phyloP scores from a whole-genome alignment of 2,329 filamentous ascomycete genomes.

The Beauveria bassiana region DNA sequence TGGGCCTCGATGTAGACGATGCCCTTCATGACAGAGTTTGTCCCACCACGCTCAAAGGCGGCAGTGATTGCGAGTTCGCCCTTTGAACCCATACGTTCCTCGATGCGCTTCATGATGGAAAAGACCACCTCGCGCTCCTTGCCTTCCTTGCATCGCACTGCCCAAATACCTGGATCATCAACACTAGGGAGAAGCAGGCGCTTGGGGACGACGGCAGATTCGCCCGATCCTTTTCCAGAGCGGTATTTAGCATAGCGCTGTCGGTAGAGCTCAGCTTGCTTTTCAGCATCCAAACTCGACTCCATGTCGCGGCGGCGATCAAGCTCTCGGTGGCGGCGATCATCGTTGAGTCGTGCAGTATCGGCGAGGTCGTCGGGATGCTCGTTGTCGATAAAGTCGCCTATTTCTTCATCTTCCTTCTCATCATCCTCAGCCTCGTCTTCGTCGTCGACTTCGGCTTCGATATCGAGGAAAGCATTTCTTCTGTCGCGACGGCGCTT shows the following conservation, averaged over 20 bases:
- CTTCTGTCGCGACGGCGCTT: conserved; percentile 74
- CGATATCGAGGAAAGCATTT: conserved; percentile 90
- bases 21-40: conserved; percentile 76
- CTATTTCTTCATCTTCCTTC: conserved; percentile 75
- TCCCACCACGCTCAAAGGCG: conserved; percentile 80
- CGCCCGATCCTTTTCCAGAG: conserved; percentile 53
- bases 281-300: conserved; percentile 84
- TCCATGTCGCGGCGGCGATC: conserved; percentile 86
- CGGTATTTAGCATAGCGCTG: conserved; percentile 89
- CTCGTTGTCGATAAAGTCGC: conserved; percentile 79
- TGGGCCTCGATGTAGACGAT: conserved; percentile 93
- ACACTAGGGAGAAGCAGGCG: conserved; percentile 84
- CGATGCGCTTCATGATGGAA: conserved; percentile 78
- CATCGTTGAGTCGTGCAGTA: conserved; percentile 72
- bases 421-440: conserved; percentile 85
- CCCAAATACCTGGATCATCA: conserved; percentile 94
- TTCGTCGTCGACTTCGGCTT: conserved; percentile 96
- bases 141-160: conserved; percentile 83
- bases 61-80: conserved; percentile 79
- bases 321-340: conserved; percentile 86
- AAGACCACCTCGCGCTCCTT: conserved; percentile 91
- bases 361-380: conserved; percentile 87
- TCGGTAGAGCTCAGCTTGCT: conserved; percentile 78
- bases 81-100: conserved; percentile 70
- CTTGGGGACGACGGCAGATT: conserved; percentile 74